Percentiles rank a stretch among this genome's conserved stretches.
phyloP scores from a whole-genome alignment of 257 asterid species.

The Catharanthus roseus region DNA sequence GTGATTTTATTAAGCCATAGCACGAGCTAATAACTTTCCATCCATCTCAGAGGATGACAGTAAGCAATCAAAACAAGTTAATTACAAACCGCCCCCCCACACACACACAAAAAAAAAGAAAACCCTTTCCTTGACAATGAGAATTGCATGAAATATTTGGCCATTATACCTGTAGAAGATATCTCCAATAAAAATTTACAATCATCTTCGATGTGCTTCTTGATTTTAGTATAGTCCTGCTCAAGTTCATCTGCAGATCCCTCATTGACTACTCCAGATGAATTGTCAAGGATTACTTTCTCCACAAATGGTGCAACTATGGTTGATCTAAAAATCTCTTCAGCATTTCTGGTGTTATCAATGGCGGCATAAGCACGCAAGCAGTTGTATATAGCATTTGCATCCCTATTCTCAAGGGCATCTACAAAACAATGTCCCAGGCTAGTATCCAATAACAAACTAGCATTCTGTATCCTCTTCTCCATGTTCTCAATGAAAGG shows the following conservation, averaged over 20 bases:
- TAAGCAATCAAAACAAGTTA: background rate
- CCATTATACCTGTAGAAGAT: conserved; percentile 63
- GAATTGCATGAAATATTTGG: background rate
- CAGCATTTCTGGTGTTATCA: conserved; percentile 81
- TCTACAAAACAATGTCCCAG: conserved; percentile 80
- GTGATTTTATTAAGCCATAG: background rate
- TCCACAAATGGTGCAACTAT: conserved; percentile 68
- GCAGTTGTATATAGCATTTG: conserved; percentile 81
- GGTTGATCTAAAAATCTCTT: conserved; percentile 72
- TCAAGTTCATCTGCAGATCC: conserved; percentile 71
- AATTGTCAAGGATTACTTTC: conserved; percentile 45
- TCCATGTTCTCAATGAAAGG: conserved; percentile 95
- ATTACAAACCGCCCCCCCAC: no score
- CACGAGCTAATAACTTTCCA: background rate
- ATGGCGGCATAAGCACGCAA: conserved; percentile 96
- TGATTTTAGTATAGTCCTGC: conserved; percentile 69
- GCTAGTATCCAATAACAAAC: conserved; percentile 70
- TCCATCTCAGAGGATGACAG: background rate
- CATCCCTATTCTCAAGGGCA: conserved; percentile 93
- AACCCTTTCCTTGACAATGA: background rate
- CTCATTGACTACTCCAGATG: conserved; percentile 37
- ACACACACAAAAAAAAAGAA: no score
- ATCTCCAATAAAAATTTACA: conserved; percentile 85
- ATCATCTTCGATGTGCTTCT: conserved; percentile 55
- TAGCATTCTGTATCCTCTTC: conserved; percentile 86